These are phyloP conservation scores for Candida anglica DNA, from an alignment of 805 yeast genomes.

Conservation along the genomic window DNA sequence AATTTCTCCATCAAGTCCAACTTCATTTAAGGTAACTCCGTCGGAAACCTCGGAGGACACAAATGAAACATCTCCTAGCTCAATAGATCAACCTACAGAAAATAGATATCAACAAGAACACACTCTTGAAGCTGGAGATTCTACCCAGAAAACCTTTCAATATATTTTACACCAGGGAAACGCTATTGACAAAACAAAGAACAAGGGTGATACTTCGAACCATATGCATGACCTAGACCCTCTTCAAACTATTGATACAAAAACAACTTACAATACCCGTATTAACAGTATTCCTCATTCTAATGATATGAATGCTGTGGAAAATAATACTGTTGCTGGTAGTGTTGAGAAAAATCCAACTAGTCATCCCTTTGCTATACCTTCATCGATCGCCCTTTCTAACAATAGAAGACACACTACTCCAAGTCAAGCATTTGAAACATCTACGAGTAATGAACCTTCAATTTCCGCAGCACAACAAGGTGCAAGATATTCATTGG, in stretches of 20 bases:
- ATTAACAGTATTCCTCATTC: too few species aligned
- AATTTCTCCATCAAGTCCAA: slow-evolving; percentile 18
- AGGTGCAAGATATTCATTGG: too few species aligned
- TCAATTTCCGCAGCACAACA: too few species aligned
- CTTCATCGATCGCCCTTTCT: neutral
- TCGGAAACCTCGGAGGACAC: slow-evolving; percentile 19
- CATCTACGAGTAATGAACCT: too few species aligned
- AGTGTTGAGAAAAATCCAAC: neutral
- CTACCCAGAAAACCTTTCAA: too few species aligned
- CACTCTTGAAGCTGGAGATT: too few species aligned
- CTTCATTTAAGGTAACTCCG: slow-evolving; percentile 19
- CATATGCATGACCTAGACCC: neutral
- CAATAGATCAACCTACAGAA: slow-evolving; percentile 11
- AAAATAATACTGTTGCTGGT: neutral
- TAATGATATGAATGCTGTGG: too few species aligned
- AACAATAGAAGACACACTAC: slow-evolving; percentile 12
- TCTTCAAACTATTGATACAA: neutral
- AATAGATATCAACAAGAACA: neutral
- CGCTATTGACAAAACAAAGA: too few species aligned
- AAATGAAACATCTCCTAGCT: slow-evolving; percentile 24
- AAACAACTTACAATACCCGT: too few species aligned
- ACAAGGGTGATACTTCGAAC: neutral
- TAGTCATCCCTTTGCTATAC: neutral
- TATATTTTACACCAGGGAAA: too few species aligned
- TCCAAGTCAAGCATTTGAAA: too few species aligned